Evolutionary conservation across 768 basidiomycete genomes (phyloP), one percentile per base, ranked within the genome.

Genomic region (Rubroboletus satanas): DNA sequence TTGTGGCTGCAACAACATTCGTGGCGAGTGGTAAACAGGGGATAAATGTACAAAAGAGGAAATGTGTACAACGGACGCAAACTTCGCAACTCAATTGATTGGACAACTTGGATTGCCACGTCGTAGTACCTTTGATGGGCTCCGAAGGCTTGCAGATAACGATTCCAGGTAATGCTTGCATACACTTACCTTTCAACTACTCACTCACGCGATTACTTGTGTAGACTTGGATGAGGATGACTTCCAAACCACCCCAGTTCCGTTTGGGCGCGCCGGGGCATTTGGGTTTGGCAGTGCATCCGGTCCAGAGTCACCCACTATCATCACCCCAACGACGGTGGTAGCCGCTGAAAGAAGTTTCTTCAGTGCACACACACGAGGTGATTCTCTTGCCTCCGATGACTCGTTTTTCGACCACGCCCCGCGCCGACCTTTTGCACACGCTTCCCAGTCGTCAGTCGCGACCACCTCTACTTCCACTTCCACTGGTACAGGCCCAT

Each of bases 171-270:
- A 56, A 60, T 59, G 35, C n/a, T 42, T 23, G 8, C 10, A n/a
- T n/a, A 9, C 2, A 32, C 11, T 7, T 32, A 5, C 18, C 4
- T 5, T 49, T 45, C 32, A 9, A 50, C 36, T 39, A n/a, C 49
- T 58, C 42, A 57, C 35, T 7, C 14, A 45, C 11, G 31, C 26
- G 15, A 1, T 28, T 31, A 35, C 26, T 38, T n/a, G n/a, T 54
- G 32, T 63, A 93, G 90, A 90, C 68, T 87, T 93, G 71, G 87
- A 85, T 62, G 89, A 90, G 61, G 87, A 88, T 58, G 85, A 88
- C 62, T 81, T 79, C 55, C 68, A 71, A 58, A 77, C 80, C 4
- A 82, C 88, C 18, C 74, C 80, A 21, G 82, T 82, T 50, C 83
- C 88, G 2, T 91, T 92, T 71, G 86, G 87, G 51, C 83, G 88